Conservation (phyloP, 2,329 filamentous ascomycete genomes). For the Ophiocordyceps polyrhachis-furcata region DNA sequence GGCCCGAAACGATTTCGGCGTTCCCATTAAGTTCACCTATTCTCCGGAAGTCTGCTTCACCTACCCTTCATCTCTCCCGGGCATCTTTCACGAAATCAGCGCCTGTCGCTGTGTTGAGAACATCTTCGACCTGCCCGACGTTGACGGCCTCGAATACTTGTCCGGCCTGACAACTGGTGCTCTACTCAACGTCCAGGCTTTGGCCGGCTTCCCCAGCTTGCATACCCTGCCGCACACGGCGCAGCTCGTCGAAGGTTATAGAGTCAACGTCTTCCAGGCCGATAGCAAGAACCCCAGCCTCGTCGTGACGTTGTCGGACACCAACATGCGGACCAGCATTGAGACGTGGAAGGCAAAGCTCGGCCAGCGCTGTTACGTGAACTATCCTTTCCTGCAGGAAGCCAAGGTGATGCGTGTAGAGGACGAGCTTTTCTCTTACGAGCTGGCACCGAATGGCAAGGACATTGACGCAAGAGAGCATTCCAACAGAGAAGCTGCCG, state of each 20-base stretch:
- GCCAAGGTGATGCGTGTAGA: conserved; percentile 77
- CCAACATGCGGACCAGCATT: conserved; percentile 50
- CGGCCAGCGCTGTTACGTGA: conserved; percentile 73
- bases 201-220: conserved; percentile 85
- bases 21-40: conserved; percentile 84
- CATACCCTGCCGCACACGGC: conserved; percentile 73
- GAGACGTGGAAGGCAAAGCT: conserved; percentile 61
- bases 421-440: conserved; percentile 84
- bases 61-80: conserved; percentile 75
- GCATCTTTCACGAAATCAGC: conserved; percentile 74
- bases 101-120: conserved; percentile 89
- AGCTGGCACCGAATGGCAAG: conserved; percentile 44
- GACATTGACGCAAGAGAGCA: conserved; percentile 54
- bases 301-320: conserved; percentile 66
- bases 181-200: conserved; percentile 60
- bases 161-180: conserved; percentile 71
- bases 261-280: conserved; percentile 85
- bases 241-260: conserved; percentile 51
- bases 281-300: conserved; percentile 96
- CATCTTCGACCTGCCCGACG: conserved; percentile 82
- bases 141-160: conserved; percentile 74
- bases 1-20: conserved; percentile 74
- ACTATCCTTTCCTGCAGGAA: conserved; percentile 90
- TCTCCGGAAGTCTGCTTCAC: conserved; percentile 56
- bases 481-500: conserved; percentile 53